phyloP scores from a whole-genome alignment of 164 flowering plant species.

The Vitis vinifera region ASM3070453v1 NC_081809.1:399501-400000 shows the following conservation, averaged over 20 bases:
- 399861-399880: neutral
- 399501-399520: conserved; percentile 12
- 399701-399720: no score
- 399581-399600: no score
- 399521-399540: neutral
- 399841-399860: no score
- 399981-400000: conserved; percentile 99
- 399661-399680: neutral
- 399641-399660: neutral
- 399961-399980: conserved; percentile 68
- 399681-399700: neutral
- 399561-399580: neutral
- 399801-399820: no score
- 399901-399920: neutral
- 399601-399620: no score
- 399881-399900: no score
- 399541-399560: neutral
- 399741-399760: no score
- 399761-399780: no score
- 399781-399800: no score
- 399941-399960: neutral
- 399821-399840: no score
- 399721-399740: no score
- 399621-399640: no score
- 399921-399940: neutral